These are phyloP conservation scores for Psophocarpus tetragonolobus DNA, from an alignment of 306 rosid genomes.

Conservation along the genomic window DNA sequence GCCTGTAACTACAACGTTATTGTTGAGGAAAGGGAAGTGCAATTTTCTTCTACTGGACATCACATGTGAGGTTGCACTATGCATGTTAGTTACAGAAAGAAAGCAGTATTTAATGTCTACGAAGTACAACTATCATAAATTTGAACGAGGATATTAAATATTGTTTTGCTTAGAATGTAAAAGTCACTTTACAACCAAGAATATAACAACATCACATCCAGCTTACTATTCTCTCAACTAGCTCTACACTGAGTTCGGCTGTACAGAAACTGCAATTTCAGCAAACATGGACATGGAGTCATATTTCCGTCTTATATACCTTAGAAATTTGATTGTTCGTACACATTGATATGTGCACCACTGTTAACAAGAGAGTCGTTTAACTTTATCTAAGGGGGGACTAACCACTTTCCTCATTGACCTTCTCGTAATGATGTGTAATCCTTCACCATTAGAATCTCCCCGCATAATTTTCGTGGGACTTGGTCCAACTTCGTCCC, in stretches of 20 bases:
- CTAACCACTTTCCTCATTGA: constrained; percentile 18
- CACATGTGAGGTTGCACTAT: constrained; percentile 11
- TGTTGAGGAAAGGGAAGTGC: constrained; percentile 22
- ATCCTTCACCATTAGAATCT: constrained; percentile 79
- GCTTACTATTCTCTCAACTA: constrained; percentile 16
- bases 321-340: not conserved
- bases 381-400: constrained; percentile 13
- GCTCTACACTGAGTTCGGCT: constrained; percentile 3
- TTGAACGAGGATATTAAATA: not conserved
- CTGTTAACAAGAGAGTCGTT: not conserved
- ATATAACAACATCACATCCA: not conserved
- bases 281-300: constrained; percentile 3
- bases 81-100: not conserved
- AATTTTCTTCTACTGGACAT: constrained; percentile 16
- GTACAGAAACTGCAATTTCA: constrained; percentile 28
- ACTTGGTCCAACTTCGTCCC: constrained; percentile 74
- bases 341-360: not conserved
- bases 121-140: constrained; percentile 4
- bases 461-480: constrained; percentile 72
- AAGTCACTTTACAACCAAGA: not conserved
- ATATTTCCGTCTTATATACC: constrained; percentile 8
- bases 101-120: constrained; percentile 7
- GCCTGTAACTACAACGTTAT: not conserved
- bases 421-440: constrained; percentile 32
- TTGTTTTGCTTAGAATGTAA: not conserved